Conservation (phyloP, 257 asterid species). For the Solanum pimpinellifolium region DNA sequence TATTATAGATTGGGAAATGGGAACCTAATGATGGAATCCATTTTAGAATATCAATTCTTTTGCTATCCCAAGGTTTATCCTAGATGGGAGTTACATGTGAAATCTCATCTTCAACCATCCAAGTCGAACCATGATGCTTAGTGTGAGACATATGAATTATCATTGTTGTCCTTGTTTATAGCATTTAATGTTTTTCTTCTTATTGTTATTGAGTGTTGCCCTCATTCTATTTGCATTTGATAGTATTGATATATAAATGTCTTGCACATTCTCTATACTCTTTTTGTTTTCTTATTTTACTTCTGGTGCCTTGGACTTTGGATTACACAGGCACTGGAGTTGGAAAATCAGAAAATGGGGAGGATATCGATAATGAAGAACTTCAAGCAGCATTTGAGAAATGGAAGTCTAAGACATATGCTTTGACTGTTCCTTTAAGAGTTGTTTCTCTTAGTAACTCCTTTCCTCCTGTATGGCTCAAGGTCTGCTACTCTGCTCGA, state of each 20-base stretch:
- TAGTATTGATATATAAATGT: neutral
- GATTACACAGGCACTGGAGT: neutral
- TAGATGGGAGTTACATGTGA: neutral
- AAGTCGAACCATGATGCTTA: neutral
- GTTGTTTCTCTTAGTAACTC: constrained; percentile 75
- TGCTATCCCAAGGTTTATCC: neutral
- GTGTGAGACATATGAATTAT: neutral
- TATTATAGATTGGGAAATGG: neutral
- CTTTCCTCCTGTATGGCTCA: constrained; percentile 72
- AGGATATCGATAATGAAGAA: constrained; percentile 37
- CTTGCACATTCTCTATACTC: neutral
- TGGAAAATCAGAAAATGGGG: constrained; percentile 19
- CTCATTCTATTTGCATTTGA: neutral
- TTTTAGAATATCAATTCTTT: neutral
- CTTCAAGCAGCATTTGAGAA: constrained; percentile 57
- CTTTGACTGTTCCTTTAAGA: constrained; percentile 69
- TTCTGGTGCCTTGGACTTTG: neutral
- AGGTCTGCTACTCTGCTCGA: constrained; percentile 25
- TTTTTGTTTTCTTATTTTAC: neutral
- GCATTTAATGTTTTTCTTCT: neutral
- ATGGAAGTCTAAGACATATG: constrained; percentile 78
- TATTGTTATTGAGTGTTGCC: neutral
- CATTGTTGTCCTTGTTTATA: neutral
- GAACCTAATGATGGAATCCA: neutral
- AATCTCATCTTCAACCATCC: neutral